Base-by-base conservation (phyloP, 73 alveolate species). In the Halteria grandinella region DNA sequence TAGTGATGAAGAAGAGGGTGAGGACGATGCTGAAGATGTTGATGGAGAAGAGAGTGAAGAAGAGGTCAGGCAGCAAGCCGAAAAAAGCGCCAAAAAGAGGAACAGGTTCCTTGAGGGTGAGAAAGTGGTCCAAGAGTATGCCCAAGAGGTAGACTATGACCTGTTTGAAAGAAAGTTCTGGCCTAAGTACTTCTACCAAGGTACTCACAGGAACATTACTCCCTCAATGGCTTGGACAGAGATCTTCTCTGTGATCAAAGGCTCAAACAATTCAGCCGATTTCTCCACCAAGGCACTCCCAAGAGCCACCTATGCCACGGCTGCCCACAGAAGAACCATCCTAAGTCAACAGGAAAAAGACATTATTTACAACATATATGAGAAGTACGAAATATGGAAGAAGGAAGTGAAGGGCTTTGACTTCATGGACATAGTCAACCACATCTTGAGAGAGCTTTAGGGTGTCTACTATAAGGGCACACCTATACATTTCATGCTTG, bases 331-430 rank as follows among this genome's bases (percentile, higher is more conserved):
- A 15, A 15, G 33, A 23, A 14, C n/a, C 32, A 18, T 72, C 75
- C 69, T 90, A 20, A 23, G 69, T 8, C 31, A 28, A 7, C 27
- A 72, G 12, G 93, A 86, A 43, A 71, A 70, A 21, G 23, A 43
- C 11, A 40, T n/a, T 45, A 44, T 87, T 8, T 87, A 88, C 54
- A 59, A 74, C 27, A 63, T 90, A 15, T 90, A 57, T 45, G 37
- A 55, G 34, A 79, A 71, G 47, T 91, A 91, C 74, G 97, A 91
- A 63, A 57, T 36, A 18, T 91, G 97, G 95, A 91, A 91, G 75
- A n/a, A 45, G 0, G 27, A 57, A 18, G 63, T 57, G 75, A 81
- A 76, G 2, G 81, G 79, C 20, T 88, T 79, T 53, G 97, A 88
- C 50, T 85, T 91, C 57, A 80, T 79, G 81, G 97, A 91, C 50